Evolutionary conservation across 305 asterid species (phyloP), one percentile per base, ranked within the genome.

Genomic region (Fraxinus angustifolia): DNA sequence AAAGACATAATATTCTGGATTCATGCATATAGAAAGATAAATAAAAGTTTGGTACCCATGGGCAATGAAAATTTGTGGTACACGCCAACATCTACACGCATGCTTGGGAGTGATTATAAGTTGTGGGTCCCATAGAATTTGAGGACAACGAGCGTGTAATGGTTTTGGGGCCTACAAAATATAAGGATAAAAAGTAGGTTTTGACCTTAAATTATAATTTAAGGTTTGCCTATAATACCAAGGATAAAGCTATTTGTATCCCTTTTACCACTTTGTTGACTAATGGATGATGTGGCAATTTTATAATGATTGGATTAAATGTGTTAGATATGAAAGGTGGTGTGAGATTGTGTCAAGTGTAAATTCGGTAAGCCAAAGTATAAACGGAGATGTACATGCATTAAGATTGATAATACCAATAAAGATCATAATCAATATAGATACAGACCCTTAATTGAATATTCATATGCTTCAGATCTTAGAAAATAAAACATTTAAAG

Each of bases 391-490:
- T 35, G 38, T 35, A 35, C 38, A 35, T 35, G 38, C 6, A 35
- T 8, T 8, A 35, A 35, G 8, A 35, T 35, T 35, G 38, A 23
- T 2, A 23, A 62, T 16, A 62, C 31, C 72, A 62, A 23, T 23
- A 62, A 10, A 62, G 33, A 21, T 62, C 72, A 8, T 4, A 21
- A 62, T 23, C 23, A 17, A 67, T 19, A 73, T 28, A 33, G 2
- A 45, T 31, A 31, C 0, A 58, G 68, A 36, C 19, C 42, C 70
- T 60, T 2, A 45, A 21, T 35, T 17, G 19, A 12, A 8, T 33
- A 65, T 80, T n/a, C 56, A 84, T 38, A n/a, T 19, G 30, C 26
- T 31, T 17, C 36, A 76, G 6, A 76, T 82, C 62, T 75, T 50
- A 56, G 28, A 62, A 60, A 70, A 58, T 3, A 21, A n/a, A 56